Conservation (phyloP, 768 basidiomycete genomes). For the Amanita muscaria region DNA sequence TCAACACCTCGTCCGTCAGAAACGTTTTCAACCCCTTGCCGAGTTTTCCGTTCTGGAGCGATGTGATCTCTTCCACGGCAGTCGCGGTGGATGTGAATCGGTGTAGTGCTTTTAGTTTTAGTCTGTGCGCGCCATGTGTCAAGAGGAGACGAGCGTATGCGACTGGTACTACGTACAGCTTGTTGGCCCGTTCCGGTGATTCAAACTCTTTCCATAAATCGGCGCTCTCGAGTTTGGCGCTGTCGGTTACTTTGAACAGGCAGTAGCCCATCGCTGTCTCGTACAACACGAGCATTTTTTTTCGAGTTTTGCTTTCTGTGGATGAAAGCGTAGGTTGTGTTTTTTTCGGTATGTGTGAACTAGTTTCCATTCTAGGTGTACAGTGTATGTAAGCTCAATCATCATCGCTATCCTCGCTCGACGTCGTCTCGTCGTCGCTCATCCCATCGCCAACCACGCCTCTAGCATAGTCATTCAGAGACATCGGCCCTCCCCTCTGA, state of each 20-base stretch:
- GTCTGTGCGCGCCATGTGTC: conserved; percentile 45
- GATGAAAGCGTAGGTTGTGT: neutral
- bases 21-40: conserved; percentile 93
- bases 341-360: neutral
- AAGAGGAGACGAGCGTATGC: conserved; percentile 4
- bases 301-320: neutral
- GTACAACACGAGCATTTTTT: conserved; percentile 90
- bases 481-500: neutral
- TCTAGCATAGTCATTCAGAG: conserved; percentile 7
- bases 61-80: conserved; percentile 94
- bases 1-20: conserved; percentile 74
- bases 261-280: conserved; percentile 96
- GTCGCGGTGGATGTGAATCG: conserved; percentile 94
- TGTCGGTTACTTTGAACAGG: conserved; percentile 91
- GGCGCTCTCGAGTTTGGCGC: conserved; percentile 78
- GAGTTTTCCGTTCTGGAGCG: conserved; percentile 86
- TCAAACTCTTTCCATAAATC: conserved; percentile 91
- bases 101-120: conserved; percentile 93
- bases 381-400: neutral
- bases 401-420: conserved; percentile 10
- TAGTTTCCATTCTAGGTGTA: conserved; percentile 2
- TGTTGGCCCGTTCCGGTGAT: conserved; percentile 85
- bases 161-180: conserved; percentile 54
- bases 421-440: conserved; percentile 7
- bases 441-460: neutral